Evolutionary conservation across 2,329 filamentous ascomycete genomes (phyloP).

Genomic region (Gyromitra esculenta): DNA sequence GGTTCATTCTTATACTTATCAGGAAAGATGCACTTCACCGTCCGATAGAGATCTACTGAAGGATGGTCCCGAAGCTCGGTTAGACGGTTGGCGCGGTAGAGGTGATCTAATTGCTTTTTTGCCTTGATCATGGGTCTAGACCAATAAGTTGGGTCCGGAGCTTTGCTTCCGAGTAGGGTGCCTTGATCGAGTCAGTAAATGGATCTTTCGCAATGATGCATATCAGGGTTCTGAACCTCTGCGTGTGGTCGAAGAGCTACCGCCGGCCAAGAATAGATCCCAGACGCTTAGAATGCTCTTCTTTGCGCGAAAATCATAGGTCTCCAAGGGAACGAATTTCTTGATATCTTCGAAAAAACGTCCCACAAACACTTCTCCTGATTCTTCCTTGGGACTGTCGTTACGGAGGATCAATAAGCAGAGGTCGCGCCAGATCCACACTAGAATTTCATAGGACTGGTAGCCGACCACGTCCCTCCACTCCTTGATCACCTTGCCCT

Average conservation of each 20-base stretch:
- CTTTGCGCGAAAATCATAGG: conserved; percentile 35
- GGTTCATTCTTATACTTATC: conserved; percentile 22
- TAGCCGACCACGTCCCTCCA: conserved; percentile 28
- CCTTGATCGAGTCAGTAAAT: not conserved
- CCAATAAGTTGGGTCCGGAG: conserved; percentile 23
- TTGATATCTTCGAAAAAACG: conserved; percentile 28
- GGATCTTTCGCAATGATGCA: too few relatives aligned
- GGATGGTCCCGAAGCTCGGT: conserved; percentile 15
- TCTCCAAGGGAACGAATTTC: conserved; percentile 27
- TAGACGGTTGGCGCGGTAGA: conserved; percentile 29
- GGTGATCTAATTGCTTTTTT: conserved; percentile 24
- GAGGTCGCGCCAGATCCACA: conserved; percentile 44
- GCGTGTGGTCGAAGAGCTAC: not conserved
- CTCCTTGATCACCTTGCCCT: conserved; percentile 16
- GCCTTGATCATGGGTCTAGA: conserved; percentile 19
- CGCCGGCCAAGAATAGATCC: conserved; percentile 36
- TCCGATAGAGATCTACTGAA: conserved; percentile 31
- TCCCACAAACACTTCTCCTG: conserved; percentile 8
- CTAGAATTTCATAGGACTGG: conserved; percentile 25
- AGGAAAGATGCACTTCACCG: conserved; percentile 22
- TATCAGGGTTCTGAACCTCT: conserved; percentile 6
- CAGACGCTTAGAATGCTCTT: conserved; percentile 20
- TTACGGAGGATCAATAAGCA: conserved; percentile 29
- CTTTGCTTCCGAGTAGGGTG: not conserved
- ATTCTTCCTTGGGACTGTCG: not conserved